Percentiles rank a stretch among this genome's conserved stretches.
Evolutionary conservation across 2,329 filamentous ascomycete species (phyloP).

Genomic region (Thermoascus crustaceus): DNA sequence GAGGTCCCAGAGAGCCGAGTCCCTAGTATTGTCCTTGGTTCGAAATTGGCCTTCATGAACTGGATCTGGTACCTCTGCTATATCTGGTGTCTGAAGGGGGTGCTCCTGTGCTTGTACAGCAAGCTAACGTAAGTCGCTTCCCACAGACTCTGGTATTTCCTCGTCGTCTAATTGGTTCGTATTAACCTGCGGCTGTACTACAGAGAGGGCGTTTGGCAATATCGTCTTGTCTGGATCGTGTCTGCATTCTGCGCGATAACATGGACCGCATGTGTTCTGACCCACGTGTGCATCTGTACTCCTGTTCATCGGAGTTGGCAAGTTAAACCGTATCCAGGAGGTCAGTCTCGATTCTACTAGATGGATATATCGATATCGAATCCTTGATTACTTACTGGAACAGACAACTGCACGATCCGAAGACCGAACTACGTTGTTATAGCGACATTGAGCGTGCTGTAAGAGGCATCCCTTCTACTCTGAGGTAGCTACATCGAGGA

Average conservation of each 20-base stretch:
- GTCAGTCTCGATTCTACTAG: constrained; percentile 10
- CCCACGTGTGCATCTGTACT: constrained; percentile 22
- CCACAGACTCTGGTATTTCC: not conserved
- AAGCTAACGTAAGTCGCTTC: constrained; percentile 17
- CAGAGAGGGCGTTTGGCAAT: constrained; percentile 19
- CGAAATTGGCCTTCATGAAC: constrained; percentile 23
- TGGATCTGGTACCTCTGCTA: constrained; percentile 29
- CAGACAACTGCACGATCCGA: constrained; percentile 17
- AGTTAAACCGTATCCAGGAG: constrained; percentile 22
- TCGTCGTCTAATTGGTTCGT: not conserved
- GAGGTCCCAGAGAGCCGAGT: constrained; percentile 18
- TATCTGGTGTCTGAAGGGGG: constrained; percentile 25
- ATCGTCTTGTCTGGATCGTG: constrained; percentile 16
- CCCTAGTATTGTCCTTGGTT: constrained; percentile 16
- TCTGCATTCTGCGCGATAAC: constrained; percentile 16
- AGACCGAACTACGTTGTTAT: constrained; percentile 15
- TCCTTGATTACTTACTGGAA: not conserved
- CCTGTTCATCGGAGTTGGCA: constrained; percentile 24
- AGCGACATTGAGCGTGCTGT: constrained; percentile 12
- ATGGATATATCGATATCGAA: not conserved
- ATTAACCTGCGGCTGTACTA: not conserved
- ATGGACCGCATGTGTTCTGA: constrained; percentile 21
- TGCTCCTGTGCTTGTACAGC: constrained; percentile 25
- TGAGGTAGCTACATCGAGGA: not conserved
- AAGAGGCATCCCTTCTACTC: not conserved